Percentiles rank a stretch among this genome's conserved stretches.
Evolutionary conservation across 2,329 filamentous ascomycete species (phyloP).

Genomic region (Trichoderma sp.): DNA sequence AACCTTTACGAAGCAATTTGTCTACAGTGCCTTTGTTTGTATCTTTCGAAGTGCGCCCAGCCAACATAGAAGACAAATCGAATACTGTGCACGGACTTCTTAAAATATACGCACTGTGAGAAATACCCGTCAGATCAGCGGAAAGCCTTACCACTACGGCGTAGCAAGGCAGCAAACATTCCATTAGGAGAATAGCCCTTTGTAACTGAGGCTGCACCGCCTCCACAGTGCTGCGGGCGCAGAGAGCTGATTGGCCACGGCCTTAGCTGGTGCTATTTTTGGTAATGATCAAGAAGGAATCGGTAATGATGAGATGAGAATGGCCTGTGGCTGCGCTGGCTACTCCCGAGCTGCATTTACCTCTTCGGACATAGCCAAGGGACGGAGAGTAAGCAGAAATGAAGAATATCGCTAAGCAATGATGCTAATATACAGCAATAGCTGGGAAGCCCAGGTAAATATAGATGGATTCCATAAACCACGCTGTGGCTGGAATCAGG

Average conservation of each 20-base stretch:
- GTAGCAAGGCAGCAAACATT: neutral
- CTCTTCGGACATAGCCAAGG: neutral
- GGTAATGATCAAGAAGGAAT: constrained; percentile 4
- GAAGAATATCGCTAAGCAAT: constrained; percentile 5
- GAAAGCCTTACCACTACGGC: constrained; percentile 11
- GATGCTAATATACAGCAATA: neutral
- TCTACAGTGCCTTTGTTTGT: neutral
- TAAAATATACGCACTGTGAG: neutral
- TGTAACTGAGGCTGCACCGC: constrained; percentile 15
- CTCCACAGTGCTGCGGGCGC: constrained; percentile 13
- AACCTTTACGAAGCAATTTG: neutral
- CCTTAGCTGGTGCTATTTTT: constrained; percentile 18
- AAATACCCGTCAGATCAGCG: neutral
- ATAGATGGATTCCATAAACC: neutral
- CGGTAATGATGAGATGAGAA: constrained; percentile 15
- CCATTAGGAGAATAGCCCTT: neutral
- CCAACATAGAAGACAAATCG: neutral
- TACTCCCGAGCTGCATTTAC: neutral
- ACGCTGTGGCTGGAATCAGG: constrained; percentile 13
- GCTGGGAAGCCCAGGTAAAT: neutral
- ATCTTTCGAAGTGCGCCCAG: neutral
- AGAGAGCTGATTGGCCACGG: neutral
- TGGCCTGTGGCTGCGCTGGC: constrained; percentile 11
- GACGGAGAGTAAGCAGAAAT: neutral
- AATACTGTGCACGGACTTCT: neutral